These are phyloP conservation scores for Ceratobasidium sp. DNA, from an alignment of 1,284 basidiomycete genomes.

Conservation along the genomic window DNA sequence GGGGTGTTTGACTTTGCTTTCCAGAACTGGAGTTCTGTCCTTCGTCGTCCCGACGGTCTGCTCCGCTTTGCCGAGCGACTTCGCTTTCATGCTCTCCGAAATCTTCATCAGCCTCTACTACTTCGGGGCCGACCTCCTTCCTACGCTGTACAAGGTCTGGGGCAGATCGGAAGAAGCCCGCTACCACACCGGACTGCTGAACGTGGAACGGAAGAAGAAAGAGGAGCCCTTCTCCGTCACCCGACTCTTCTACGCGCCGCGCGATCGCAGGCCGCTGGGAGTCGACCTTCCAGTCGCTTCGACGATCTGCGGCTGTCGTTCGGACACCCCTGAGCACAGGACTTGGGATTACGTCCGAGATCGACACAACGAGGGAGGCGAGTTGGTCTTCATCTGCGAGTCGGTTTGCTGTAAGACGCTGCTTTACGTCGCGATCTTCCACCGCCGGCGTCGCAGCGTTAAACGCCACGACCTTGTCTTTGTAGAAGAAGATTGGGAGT, in stretches of 20 bases:
- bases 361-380: background rate
- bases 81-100: conserved; percentile 13
- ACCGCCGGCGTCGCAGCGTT: background rate
- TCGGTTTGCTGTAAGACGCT: background rate
- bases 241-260: background rate
- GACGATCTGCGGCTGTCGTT: conserved; percentile 10
- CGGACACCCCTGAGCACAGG: background rate
- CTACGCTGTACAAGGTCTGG: background rate
- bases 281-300: background rate
- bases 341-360: background rate
- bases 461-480: background rate
- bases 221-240: background rate
- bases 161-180: conserved; percentile 6
- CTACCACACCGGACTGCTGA: conserved; percentile 8
- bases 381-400: background rate
- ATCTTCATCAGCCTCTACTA: conserved; percentile 26
- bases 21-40: background rate
- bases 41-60: background rate
- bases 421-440: conserved; percentile 5
- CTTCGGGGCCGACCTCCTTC: conserved; percentile 5
- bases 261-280: background rate
- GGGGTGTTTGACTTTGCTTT: too few species aligned
- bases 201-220: background rate
- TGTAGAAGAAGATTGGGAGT: conserved; percentile 19
- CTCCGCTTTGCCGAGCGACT: background rate